Evolutionary conservation across 2,329 filamentous ascomycete species (phyloP).

Genomic region (Claviceps sp.): DNA sequence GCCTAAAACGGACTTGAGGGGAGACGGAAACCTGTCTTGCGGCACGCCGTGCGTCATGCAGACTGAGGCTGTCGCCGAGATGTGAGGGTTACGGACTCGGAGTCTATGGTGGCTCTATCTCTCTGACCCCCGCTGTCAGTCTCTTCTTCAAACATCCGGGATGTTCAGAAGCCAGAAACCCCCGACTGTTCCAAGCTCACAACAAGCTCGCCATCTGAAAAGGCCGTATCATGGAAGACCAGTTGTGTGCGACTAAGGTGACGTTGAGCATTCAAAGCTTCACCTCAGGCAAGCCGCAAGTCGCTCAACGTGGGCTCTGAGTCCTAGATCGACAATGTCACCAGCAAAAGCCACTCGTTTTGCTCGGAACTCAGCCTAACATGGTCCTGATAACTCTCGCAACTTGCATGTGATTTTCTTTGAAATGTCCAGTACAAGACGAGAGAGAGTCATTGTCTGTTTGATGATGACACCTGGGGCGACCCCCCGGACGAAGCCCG

Average conservation of each 20-base stretch:
- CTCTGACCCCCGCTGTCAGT: no score
- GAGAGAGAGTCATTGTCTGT: conserved; percentile 1
- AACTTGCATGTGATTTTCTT: neutral
- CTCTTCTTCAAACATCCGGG: no score
- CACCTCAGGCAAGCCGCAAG: neutral
- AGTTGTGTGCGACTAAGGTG: neutral
- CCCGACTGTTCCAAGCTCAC: no score
- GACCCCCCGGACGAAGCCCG: conserved; percentile 3
- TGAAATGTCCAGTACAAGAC: neutral
- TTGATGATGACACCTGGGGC: conserved; percentile 7
- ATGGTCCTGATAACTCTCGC: neutral
- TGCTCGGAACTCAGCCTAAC: neutral
- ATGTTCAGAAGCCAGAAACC: no score
- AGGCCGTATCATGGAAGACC: neutral
- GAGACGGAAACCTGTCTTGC: no score
- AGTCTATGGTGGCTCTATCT: neutral
- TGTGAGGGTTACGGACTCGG: no score
- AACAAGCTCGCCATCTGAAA: no score
- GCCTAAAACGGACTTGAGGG: neutral
- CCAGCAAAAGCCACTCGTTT: neutral
- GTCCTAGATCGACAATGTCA: neutral
- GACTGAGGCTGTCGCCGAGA: no score
- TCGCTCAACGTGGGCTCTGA: no score
- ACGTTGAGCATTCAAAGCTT: neutral
- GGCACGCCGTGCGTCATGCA: no score